These are phyloP conservation scores for Neurospora sublineolata DNA, from an alignment of 495 filamentous ascomycete genomes.

Conservation along the genomic window DNA sequence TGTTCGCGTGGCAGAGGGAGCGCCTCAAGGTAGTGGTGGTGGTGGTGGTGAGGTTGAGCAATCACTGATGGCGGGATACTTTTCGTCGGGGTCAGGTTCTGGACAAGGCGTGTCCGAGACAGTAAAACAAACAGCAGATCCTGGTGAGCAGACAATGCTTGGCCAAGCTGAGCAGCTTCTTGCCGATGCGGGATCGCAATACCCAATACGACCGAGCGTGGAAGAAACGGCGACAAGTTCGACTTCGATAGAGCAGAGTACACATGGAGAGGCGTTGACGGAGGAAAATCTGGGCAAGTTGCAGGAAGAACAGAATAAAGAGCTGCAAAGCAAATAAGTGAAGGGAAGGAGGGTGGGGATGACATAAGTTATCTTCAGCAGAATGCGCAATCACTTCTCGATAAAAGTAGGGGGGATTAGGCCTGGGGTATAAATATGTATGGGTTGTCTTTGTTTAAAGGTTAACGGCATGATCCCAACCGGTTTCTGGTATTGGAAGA, in stretches of 20 bases:
- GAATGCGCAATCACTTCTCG: background rate
- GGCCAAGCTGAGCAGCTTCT: background rate
- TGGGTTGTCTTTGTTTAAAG: background rate
- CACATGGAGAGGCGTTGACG: constrained; percentile 21
- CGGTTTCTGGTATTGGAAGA: background rate
- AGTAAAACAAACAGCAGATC: background rate
- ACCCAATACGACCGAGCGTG: background rate
- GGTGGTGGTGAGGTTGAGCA: background rate
- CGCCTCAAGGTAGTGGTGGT: background rate
- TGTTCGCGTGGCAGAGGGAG: background rate
- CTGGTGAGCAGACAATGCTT: background rate
- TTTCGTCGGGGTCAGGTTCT: background rate
- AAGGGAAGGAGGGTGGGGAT: background rate
- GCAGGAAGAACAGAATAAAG: constrained; percentile 9
- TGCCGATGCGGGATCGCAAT: background rate
- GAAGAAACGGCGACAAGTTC: background rate
- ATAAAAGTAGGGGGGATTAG: background rate
- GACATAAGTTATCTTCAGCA: background rate
- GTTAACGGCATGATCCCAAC: background rate
- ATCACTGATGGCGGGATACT: background rate
- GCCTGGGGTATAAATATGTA: background rate
- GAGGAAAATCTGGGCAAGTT: constrained; percentile 26
- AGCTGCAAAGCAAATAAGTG: background rate
- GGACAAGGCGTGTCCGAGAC: background rate
- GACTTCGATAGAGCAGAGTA: background rate